Percentiles rank a stretch among this genome's conserved stretches.
Evolutionary conservation across 1,284 basidiomycete species (phyloP).

Genomic region (Leccinum variabile): DNA sequence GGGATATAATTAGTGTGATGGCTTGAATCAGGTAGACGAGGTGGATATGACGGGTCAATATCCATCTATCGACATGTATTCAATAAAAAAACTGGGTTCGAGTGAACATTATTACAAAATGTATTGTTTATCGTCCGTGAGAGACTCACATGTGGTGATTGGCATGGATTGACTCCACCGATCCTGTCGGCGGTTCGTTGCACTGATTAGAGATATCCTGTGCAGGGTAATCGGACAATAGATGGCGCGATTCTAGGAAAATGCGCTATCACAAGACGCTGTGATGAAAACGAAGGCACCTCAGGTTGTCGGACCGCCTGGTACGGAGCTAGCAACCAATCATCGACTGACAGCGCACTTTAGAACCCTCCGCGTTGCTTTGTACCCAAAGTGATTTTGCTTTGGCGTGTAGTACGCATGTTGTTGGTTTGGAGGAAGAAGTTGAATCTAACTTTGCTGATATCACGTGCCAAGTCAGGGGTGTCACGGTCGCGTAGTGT

Average conservation of each 20-base stretch:
- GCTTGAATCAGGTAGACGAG: background rate
- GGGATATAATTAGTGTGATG: background rate
- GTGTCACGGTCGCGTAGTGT: background rate
- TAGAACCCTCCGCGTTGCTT: background rate
- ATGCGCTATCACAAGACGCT: background rate
- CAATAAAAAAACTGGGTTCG: background rate
- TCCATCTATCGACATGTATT: background rate
- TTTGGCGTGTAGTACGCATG: background rate
- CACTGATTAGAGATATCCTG: background rate
- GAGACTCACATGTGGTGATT: constrained; percentile 5
- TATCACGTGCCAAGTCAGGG: constrained; percentile 17
- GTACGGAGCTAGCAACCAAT: background rate
- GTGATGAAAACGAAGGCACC: background rate
- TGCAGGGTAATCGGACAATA: background rate
- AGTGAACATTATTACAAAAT: background rate
- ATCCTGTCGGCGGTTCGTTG: constrained; percentile 6
- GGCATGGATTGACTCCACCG: constrained; percentile 13
- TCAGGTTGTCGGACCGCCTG: background rate
- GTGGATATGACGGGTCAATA: background rate
- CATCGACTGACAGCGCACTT: background rate
- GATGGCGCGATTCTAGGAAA: background rate
- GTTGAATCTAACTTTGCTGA: background rate
- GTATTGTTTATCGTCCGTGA: constrained; percentile 4
- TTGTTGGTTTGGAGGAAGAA: background rate
- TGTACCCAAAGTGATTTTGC: background rate